Conservation (phyloP, 371 early-diverging fungal species). For the Actinomortierella ambigua region DNA sequence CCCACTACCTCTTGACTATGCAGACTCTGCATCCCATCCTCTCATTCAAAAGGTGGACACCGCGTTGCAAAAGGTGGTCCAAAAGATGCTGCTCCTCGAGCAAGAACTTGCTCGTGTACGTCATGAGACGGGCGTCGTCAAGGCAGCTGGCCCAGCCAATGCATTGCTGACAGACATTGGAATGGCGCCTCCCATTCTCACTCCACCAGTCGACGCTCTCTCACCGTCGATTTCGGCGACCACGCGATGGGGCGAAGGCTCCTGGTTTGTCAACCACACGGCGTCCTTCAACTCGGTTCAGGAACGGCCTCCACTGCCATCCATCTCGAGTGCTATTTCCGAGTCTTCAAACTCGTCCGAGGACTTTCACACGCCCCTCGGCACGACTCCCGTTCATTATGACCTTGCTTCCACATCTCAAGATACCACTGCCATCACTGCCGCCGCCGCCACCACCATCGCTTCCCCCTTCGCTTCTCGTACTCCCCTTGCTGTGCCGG, state of each 20-base stretch:
- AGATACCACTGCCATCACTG: constrained; percentile 3
- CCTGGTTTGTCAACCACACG: constrained; percentile 30
- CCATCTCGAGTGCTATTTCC: too few relatives aligned
- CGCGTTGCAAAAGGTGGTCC: constrained; percentile 25
- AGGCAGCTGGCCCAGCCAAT: not conserved
- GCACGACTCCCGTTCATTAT: too few relatives aligned
- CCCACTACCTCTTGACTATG: constrained; percentile 28
- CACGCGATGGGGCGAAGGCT: constrained; percentile 19
- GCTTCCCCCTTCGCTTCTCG: constrained; percentile 1
- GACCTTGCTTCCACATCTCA: not conserved
- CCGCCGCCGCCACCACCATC: constrained; percentile 2
- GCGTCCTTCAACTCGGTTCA: constrained; percentile 17
- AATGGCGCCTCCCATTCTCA: constrained; percentile 30
- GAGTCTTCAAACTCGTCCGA: too few relatives aligned
- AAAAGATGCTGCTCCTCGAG: constrained; percentile 31
- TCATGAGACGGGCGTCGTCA: not conserved
- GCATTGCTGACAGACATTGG: constrained; percentile 17
- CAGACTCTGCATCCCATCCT: constrained; percentile 24
- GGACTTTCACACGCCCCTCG: too few relatives aligned
- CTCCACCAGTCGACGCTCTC: constrained; percentile 30
- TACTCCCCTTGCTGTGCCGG: not conserved
- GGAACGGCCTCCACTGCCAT: not conserved
- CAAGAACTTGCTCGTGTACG: constrained; percentile 20
- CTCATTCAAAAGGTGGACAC: constrained; percentile 33
- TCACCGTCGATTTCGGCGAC: constrained; percentile 21